A percentile compares a stretch with the other conserved stretches of the same genome.
phyloP scores from a whole-genome alignment of 352 stramenopile genomes.

The Elongisporangium anandrum region DNA sequence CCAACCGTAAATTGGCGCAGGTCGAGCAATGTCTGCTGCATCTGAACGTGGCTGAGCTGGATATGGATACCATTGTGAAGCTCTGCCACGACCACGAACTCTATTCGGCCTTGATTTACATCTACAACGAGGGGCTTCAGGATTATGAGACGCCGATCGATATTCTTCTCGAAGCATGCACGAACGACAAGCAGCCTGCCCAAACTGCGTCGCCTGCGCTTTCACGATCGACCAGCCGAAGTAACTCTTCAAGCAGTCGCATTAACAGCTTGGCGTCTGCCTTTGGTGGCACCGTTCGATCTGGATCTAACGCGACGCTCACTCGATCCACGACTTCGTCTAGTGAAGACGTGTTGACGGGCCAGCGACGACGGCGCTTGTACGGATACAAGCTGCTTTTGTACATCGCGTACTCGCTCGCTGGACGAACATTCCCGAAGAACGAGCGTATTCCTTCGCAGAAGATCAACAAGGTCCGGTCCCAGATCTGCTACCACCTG shows the following conservation, averaged over 20 bases:
- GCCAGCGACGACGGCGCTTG: constrained; percentile 51
- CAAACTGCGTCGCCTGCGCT: constrained; percentile 6
- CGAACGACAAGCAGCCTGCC: constrained; percentile 31
- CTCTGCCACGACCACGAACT: constrained; percentile 90
- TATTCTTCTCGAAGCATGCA: constrained; percentile 80
- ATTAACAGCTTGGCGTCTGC: constrained; percentile 60
- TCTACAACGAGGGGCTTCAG: constrained; percentile 92
- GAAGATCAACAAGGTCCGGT: constrained; percentile 70
- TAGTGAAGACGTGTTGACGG: constrained; percentile 43
- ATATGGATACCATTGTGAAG: constrained; percentile 93
- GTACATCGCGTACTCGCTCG: constrained; percentile 92
- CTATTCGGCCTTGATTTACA: constrained; percentile 93
- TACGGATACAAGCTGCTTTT: constrained; percentile 86
- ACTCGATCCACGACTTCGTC: constrained; percentile 23
- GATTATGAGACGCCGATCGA: constrained; percentile 92
- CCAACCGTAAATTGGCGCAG: constrained; percentile 79
- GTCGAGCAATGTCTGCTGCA: constrained; percentile 94
- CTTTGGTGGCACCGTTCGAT: constrained; percentile 41
- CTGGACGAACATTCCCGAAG: constrained; percentile 86
- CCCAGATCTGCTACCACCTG: constrained; percentile 83
- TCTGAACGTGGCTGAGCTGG: constrained; percentile 91
- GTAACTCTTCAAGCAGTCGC: constrained; percentile 30
- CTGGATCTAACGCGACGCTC: background rate
- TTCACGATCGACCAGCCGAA: constrained; percentile 8
- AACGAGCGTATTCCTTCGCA: constrained; percentile 56